Base-by-base conservation (phyloP, 2,329 filamentous ascomycete genomes). In the Trichophyton rubrum region DNA sequence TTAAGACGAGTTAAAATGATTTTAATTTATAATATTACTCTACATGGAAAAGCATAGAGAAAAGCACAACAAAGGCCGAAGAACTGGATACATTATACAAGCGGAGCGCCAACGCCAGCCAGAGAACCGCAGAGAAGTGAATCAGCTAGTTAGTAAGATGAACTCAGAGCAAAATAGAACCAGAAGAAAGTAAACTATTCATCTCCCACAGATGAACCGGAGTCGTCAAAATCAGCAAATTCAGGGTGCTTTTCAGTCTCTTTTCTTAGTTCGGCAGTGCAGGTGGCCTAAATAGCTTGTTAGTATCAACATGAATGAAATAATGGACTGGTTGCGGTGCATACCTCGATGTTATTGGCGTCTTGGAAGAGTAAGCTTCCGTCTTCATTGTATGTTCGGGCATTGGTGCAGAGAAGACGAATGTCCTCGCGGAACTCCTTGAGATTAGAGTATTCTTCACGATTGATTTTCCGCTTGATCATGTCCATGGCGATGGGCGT, bases 401-500 rank as follows among this genome's bases (percentile, higher is more conserved):
- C 96, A 73, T 99, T 99, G 71, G 82, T 85, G 72, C 91, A 93
- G 74, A 99, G 82, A 64, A 92, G 77, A 58, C 85, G 83, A 64
- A 99, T 85, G 70, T 99, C 95, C 66, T 83, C 84, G 60, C 85
- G 82, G 80, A 99, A 84, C 67, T 91, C 89, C 70, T 83, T 85
- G 63, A 96, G 75, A 68, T 82, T 87, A 67, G 83, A 84, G 74
- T 99, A 99, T 70, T 96, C 89, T 70, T 95, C 89, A 74, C 89
- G 92, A 78, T 96, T 96, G 77, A 99, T 96, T 79, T 90, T 92
- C 71, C 87, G 89, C 71, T 89, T 85, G 69, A 99, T 96, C 72
- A 90, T 86, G 67, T 96, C 93, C 88, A 97, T 96, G 70, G 89
- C 92, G 70, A 99, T 96, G 0, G 93, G 93, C 60, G 86, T 87